Conservation (phyloP, 169 alveolate species). For the Plasmodium chabaudi region DNA sequence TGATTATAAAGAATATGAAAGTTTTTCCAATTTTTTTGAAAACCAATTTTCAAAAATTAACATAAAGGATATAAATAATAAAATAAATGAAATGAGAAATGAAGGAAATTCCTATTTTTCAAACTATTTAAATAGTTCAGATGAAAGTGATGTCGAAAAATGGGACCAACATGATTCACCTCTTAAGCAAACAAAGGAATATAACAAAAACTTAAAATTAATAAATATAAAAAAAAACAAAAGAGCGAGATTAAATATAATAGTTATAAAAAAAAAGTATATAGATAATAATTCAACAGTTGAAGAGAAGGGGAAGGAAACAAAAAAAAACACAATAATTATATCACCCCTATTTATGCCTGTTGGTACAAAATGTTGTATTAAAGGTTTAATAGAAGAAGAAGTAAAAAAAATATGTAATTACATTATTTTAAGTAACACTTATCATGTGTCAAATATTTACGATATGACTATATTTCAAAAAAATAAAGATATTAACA, state of each 20-base stretch:
- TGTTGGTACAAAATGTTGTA: conserved; percentile 98
- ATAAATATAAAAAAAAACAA: conserved; percentile 77
- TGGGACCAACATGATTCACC: background rate
- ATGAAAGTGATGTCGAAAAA: conserved; percentile 10
- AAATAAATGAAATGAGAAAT: background rate
- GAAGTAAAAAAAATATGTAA: conserved; percentile 77
- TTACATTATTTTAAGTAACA: conserved; percentile 94
- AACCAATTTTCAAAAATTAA: conserved; percentile 24
- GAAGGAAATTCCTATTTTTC: conserved; percentile 2
- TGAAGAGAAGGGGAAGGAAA: conserved; percentile 93
- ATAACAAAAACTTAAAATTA: conserved; percentile 78
- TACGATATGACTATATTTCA: conserved; percentile 95
- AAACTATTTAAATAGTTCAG: conserved; percentile 42
- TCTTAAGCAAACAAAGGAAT: background rate
- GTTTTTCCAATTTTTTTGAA: conserved; percentile 36
- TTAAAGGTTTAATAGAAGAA: conserved; percentile 81
- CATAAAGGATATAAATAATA: conserved; percentile 27
- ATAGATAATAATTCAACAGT: background rate
- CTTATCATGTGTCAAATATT: conserved; percentile 97
- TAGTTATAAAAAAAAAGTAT: conserved; percentile 42
- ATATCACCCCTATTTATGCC: conserved; percentile 99
- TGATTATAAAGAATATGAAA: conserved; percentile 10
- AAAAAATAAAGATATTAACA: conserved; percentile 94
- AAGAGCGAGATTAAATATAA: conserved; percentile 52
- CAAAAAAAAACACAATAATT: conserved; percentile 95